Conservation (phyloP, 2,329 filamentous ascomycete genomes). For the Rhytidhysteron rufulum region DNA sequence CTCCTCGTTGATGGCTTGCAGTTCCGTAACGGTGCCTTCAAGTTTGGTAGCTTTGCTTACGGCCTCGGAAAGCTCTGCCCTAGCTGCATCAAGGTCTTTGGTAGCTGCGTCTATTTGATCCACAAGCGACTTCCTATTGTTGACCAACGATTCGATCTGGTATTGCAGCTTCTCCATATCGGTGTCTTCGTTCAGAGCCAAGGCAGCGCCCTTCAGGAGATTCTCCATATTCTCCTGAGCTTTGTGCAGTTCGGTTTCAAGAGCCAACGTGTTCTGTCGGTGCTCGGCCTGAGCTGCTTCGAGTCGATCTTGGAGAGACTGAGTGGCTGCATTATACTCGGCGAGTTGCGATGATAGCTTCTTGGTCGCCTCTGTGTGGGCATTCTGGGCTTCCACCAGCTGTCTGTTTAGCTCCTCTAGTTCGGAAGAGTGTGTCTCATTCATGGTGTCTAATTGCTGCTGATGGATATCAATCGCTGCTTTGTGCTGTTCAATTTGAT, state of each 20-base stretch:
- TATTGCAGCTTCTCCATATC: conserved; percentile 38
- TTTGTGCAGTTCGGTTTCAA: conserved; percentile 57
- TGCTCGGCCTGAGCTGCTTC: conserved; percentile 15
- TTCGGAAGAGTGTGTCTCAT: conserved; percentile 52
- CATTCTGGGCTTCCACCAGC: conserved; percentile 38
- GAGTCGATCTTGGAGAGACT: conserved; percentile 31
- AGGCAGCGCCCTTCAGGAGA: conserved; percentile 60
- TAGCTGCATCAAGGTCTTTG: conserved; percentile 38
- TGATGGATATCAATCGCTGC: conserved; percentile 52
- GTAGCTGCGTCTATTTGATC: conserved; percentile 40
- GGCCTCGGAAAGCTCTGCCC: conserved; percentile 41
- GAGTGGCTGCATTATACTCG: conserved; percentile 25
- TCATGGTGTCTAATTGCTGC: conserved; percentile 50
- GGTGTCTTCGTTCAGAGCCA: conserved; percentile 62
- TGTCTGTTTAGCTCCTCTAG: conserved; percentile 60
- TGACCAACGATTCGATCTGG: conserved; percentile 41
- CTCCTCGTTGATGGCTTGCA: conserved; percentile 50
- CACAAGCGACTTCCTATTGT: conserved; percentile 44
- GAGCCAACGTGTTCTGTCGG: conserved; percentile 31
- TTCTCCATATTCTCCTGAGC: conserved; percentile 59
- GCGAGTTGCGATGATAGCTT: conserved; percentile 32
- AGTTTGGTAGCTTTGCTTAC: conserved; percentile 36
- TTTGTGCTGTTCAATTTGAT: conserved; percentile 55
- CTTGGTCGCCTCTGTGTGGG: conserved; percentile 25
- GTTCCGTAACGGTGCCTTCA: conserved; percentile 42